Base-by-base conservation (phyloP, 371 early-diverging fungal genomes). In the Mucor irregularis region DNA sequence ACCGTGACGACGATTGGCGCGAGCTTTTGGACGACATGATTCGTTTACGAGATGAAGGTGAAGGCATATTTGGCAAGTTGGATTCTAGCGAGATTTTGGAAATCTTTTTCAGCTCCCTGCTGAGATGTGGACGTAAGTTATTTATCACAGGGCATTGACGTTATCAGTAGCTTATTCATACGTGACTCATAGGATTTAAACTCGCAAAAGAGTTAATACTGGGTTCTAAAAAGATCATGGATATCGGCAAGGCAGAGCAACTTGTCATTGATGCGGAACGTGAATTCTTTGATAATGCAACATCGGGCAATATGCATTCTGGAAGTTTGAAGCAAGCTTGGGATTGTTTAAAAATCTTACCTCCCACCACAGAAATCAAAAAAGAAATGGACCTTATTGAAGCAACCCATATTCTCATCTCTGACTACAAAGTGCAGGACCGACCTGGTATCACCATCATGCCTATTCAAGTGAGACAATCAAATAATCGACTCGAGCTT, bases 251-350 rank as follows among this genome's bases (percentile, higher is more conserved):
- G 10, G 81, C 82, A 0, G 88, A 91, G 55, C 69, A 78, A 49
- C 58, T 92, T 24, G 80, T 90, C 4, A 72, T 91, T 38, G 83
- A 89, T 59, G 84, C 87, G 30, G 87, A 87, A 21, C 68, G 76
- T 34, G 91, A 91, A 54, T 87, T 89, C 53, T 90, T 78, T 61
- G 91, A 90, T 53, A 92, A 92, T 60, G 85, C 93, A 4, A 78
- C 83, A 6, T 75, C 78, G 5, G 87, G 90, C 5, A 87, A 87
- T 39, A 84, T 81, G 78, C 56, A 81, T 37, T 58, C 77, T 7
- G 91, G 90, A 10, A 72, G 80, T 29, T 71, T 91, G 82, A 90
- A 87, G 51, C 71, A 84, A 71, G 90, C 91, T 3, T 76, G 77
- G 60, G 89, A 90, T 44, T 92, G 92, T 62, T 62, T 92, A 5